Conservation (phyloP, 2,329 filamentous ascomycete genomes). For the Aspergillus fumigatus region DNA sequence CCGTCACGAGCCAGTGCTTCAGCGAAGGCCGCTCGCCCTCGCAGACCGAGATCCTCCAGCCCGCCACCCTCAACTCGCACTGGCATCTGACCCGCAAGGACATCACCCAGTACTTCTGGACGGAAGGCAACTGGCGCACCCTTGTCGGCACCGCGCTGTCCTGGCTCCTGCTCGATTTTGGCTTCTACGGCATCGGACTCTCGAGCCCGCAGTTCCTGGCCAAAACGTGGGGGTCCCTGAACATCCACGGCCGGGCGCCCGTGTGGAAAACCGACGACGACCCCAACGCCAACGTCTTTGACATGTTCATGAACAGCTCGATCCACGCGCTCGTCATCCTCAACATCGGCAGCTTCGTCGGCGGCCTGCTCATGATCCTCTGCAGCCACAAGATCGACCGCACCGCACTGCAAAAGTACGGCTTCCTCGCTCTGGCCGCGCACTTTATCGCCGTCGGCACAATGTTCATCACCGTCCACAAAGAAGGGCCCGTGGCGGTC, state of each 20-base stretch:
- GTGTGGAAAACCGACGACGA: slow-evolving; percentile 34
- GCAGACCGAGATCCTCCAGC: slow-evolving; percentile 24
- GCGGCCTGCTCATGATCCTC: slow-evolving; percentile 38
- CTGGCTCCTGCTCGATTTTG: slow-evolving; percentile 56
- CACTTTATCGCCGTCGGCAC: slow-evolving; percentile 42
- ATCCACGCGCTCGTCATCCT: slow-evolving; percentile 38
- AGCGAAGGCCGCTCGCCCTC: slow-evolving; percentile 19
- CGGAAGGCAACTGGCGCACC: slow-evolving; percentile 40
- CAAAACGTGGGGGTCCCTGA: slow-evolving; percentile 36
- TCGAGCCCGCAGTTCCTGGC: slow-evolving; percentile 40
- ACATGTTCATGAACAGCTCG: slow-evolving; percentile 37
- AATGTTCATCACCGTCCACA: slow-evolving; percentile 38
- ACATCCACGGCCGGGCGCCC: slow-evolving; percentile 25
- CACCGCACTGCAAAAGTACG: slow-evolving; percentile 41
- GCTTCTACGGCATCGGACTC: slow-evolving; percentile 54
- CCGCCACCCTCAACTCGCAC: slow-evolving; percentile 38
- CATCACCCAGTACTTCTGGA: slow-evolving; percentile 41
- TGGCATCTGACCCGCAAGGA: slow-evolving; percentile 37
- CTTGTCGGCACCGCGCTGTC: slow-evolving; percentile 45
- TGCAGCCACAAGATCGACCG: slow-evolving; percentile 39
- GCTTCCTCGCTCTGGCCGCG: slow-evolving; percentile 39
- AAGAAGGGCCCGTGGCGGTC: slow-evolving; percentile 34
- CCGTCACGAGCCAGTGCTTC: slow-evolving; percentile 22
- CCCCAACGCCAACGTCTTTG: slow-evolving; percentile 39
- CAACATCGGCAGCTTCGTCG: slow-evolving; percentile 41